Evolutionary conservation across 352 stramenopile species (phyloP).

Genomic region (Pythium phragmiticola): DNA sequence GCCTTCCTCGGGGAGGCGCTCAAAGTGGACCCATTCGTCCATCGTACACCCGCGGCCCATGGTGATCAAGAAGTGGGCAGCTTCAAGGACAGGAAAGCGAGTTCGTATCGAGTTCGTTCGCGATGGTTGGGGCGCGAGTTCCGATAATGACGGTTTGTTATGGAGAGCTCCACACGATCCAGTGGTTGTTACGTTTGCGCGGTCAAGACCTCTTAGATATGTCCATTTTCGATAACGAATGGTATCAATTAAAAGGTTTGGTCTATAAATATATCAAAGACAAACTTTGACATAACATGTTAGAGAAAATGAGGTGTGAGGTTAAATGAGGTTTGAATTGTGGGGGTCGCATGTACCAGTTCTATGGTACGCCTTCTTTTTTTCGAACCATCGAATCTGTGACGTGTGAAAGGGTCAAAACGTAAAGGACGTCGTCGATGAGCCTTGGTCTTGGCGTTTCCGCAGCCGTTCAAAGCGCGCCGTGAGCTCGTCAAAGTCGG

Average conservation of each 20-base stretch:
- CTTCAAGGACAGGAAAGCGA: slow-evolving; percentile 15
- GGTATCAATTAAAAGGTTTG: background rate
- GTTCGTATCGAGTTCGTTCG: slow-evolving; percentile 24
- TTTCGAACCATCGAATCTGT: slow-evolving; percentile 11
- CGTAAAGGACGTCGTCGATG: slow-evolving; percentile 47
- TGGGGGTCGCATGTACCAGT: slow-evolving; percentile 16
- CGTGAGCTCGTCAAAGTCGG: slow-evolving; percentile 93
- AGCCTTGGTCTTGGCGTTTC: slow-evolving; percentile 63
- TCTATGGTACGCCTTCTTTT: slow-evolving; percentile 15
- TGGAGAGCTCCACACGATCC: background rate
- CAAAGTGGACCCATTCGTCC: slow-evolving; percentile 84
- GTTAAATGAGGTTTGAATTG: slow-evolving; percentile 24
- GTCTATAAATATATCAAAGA: background rate
- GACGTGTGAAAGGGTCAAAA: slow-evolving; percentile 45
- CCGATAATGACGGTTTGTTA: slow-evolving; percentile 3
- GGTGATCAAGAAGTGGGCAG: slow-evolving; percentile 4
- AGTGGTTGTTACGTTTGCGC: slow-evolving; percentile 14
- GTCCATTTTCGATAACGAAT: background rate
- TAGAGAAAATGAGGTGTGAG: slow-evolving; percentile 26
- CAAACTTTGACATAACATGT: slow-evolving; percentile 6
- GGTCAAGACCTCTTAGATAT: background rate
- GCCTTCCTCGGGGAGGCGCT: slow-evolving; percentile 60
- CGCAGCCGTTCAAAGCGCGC: slow-evolving; percentile 91
- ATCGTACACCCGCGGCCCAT: slow-evolving; percentile 78
- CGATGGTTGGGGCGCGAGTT: too few species aligned